These are phyloP conservation scores for Microbotryum saponariae DNA, from an alignment of 1,284 basidiomycete genomes.

Conservation along the genomic window DNA sequence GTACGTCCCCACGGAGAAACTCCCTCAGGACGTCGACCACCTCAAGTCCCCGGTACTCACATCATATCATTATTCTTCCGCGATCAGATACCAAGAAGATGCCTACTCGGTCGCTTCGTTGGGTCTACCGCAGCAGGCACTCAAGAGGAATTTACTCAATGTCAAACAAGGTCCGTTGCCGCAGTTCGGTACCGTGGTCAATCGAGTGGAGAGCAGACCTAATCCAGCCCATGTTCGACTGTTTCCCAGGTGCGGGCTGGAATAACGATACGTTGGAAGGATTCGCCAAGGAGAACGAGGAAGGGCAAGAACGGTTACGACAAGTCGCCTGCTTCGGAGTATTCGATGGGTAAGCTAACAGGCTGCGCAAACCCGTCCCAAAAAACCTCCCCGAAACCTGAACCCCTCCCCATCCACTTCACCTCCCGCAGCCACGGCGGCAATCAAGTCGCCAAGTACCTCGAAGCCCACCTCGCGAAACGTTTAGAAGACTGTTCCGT, in stretches of 20 bases:
- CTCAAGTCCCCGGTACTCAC: no score
- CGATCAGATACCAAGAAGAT: slow-evolving; percentile 65
- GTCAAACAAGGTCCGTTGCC: slow-evolving; percentile 46
- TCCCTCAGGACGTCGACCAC: no score
- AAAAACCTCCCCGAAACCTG: slow-evolving; percentile 4
- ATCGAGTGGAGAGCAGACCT: no score
- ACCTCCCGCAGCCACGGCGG: slow-evolving; percentile 61
- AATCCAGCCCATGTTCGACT: no score
- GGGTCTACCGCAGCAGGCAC: slow-evolving; percentile 62
- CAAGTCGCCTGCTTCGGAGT: slow-evolving; percentile 79
- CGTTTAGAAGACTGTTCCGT: slow-evolving; percentile 68
- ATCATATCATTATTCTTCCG: no score
- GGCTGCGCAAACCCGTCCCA: no score
- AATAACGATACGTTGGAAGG: slow-evolving; percentile 30
- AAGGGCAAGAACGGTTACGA: slow-evolving; percentile 30
- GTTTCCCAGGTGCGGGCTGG: slow-evolving; percentile 18
- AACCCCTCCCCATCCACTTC: slow-evolving; percentile 10
- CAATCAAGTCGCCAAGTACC: slow-evolving; percentile 60
- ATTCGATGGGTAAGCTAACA: slow-evolving; percentile 65
- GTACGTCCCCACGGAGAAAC: slow-evolving; percentile 1
- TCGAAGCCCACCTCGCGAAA: slow-evolving; percentile 70
- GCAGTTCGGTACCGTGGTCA: no score
- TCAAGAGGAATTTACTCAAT: slow-evolving; percentile 57
- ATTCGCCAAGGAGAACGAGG: slow-evolving; percentile 50
- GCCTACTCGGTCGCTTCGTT: slow-evolving; percentile 67